A percentile compares a stretch with the other conserved stretches of the same genome.
Evolutionary conservation across 345 rosid species (phyloP).

Genomic region (Geranium brycei): DNA sequence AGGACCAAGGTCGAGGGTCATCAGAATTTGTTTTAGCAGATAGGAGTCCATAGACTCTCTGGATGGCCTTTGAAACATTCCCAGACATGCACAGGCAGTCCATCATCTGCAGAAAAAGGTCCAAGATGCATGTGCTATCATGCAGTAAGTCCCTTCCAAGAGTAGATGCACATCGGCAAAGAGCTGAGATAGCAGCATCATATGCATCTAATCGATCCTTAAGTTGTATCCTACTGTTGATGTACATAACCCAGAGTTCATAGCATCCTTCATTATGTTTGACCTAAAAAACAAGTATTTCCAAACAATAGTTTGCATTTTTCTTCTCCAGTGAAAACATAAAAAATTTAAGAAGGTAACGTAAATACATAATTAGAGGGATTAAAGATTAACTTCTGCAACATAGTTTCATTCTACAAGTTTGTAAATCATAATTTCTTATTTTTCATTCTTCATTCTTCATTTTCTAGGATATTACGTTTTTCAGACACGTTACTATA

Average conservation of each 20-base stretch:
- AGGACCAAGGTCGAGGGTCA: constrained; percentile 44
- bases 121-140: constrained; percentile 76
- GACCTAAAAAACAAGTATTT: constrained; percentile 46
- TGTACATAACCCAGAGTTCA: constrained; percentile 78
- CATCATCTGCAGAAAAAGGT: constrained; percentile 82
- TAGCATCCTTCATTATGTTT: constrained; percentile 53
- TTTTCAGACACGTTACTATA: no score
- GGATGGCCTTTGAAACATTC: constrained; percentile 46
- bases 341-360: not conserved
- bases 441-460: not conserved
- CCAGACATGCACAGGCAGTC: constrained; percentile 68
- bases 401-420: not conserved
- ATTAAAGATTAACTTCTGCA: not conserved
- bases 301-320: constrained; percentile 25
- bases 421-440: not conserved
- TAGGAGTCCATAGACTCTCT: constrained; percentile 34
- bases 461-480: no score
- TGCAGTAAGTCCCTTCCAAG: constrained; percentile 23
- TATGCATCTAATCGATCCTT: constrained; percentile 57
- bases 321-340: constrained; percentile 2
- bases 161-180: constrained; percentile 36
- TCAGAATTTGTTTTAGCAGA: constrained; percentile 35
- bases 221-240: constrained; percentile 65
- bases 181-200: constrained; percentile 52
- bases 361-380: not conserved